Base-by-base conservation (phyloP, 768 basidiomycete species). In the Hericium rajendrae region DNA sequence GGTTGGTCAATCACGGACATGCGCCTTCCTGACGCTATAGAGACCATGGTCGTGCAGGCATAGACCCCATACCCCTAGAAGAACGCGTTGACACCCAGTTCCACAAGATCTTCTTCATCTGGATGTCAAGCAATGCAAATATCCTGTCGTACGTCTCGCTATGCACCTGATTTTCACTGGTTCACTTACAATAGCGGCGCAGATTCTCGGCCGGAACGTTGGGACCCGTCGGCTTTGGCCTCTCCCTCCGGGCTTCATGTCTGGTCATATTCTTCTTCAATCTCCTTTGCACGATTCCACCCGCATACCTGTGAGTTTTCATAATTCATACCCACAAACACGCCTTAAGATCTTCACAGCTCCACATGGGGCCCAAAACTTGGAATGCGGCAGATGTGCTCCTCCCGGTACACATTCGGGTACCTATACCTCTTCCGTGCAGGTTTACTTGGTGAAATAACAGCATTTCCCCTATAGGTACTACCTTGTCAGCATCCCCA, bases 361-460 rank as follows among this genome's bases (percentile, higher is more conserved):
- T 70, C 80, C n/a, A 82, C 84, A 3, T 89, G 88, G 71, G 88
- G 91, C 11, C 88, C 91, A 0, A 84, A 83, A 66, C 72, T 87
- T 0, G 93, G 93, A 11, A 79, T 86, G 65, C 78, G 90, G 18
- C 86, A 92, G 63, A 91, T 94, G 88, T 81, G 89, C 22, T 79
- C 82, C 48, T 84, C 90, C 2, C 71, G 81, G 24, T 84, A 81
- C 65, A 78, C 71, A 55, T 81, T 81, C 62, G 81, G 81, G 77
- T 78, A 13, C 8, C 71, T 65, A 66, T 68, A 51, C 72, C 13
- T 18, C 22, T 70, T 57, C 0, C 46, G 57, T 38, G 53, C 13
- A 1, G 22, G 55, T n/a, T 16, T 13, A 20, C 5, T 54, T 59
- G 9, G 57, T 54, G 0, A 2, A 16, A 55, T 26, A 53, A 28